phyloP scores from a whole-genome alignment of 257 asterid species.

The Solanum peruvianum region DNA sequence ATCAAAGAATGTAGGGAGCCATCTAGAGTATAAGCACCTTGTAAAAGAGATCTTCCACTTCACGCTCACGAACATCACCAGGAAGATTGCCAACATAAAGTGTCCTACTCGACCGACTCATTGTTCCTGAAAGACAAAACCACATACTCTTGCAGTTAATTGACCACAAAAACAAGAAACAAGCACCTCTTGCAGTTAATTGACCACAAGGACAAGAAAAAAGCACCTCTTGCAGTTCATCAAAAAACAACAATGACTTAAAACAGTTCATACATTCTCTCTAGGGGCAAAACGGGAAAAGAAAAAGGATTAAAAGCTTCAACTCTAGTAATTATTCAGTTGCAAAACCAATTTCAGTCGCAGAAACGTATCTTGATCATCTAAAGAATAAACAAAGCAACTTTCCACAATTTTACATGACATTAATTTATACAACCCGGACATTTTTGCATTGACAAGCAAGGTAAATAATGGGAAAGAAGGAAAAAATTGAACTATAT shows the following conservation, averaged over 20 bases:
- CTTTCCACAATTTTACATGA: background rate
- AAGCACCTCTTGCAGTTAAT: background rate
- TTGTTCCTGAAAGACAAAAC: constrained; percentile 16
- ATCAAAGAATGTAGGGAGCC: background rate
- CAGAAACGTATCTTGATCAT: background rate
- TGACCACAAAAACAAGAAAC: background rate
- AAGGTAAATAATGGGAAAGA: background rate
- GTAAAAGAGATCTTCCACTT: constrained; percentile 91
- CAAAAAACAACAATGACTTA: background rate
- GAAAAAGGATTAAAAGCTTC: background rate
- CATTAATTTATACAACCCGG: background rate
- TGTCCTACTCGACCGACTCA: constrained; percentile 98
- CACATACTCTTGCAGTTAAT: no score
- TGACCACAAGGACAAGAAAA: background rate
- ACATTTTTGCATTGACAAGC: background rate
- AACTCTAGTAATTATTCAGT: background rate
- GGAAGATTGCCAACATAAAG: constrained; percentile 98
- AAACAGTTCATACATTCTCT: background rate
- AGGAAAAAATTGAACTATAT: background rate
- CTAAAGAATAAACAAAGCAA: background rate
- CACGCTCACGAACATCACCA: constrained; percentile 92
- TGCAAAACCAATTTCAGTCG: background rate
- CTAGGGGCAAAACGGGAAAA: background rate
- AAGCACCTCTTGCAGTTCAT: background rate
- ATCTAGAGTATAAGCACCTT: constrained; percentile 32